Evolutionary conservation across 805 yeast genomes (phyloP).

Genomic region (Myxozyma neotropica): DNA sequence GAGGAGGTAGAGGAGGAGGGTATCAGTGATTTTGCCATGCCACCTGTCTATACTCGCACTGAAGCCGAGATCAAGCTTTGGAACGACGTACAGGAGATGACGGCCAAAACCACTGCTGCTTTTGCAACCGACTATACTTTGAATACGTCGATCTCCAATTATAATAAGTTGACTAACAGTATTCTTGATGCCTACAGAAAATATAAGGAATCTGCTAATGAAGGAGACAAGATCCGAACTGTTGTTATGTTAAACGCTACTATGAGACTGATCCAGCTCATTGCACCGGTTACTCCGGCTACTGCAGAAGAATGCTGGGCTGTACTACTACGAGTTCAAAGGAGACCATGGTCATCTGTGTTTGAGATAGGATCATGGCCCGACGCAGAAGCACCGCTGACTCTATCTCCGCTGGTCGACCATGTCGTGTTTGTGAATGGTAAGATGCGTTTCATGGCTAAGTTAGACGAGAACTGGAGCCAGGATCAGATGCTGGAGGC

Average conservation of each 20-base stretch:
- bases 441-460: slow-evolving; percentile 53
- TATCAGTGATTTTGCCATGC: slow-evolving; percentile 8
- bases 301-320: slow-evolving; percentile 84
- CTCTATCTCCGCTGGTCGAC: neutral
- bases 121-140: slow-evolving; percentile 61
- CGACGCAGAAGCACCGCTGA: slow-evolving; percentile 39
- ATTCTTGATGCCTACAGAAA: slow-evolving; percentile 47
- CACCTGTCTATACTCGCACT: slow-evolving; percentile 34
- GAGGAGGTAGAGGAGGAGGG: slow-evolving; percentile 2
- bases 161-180: slow-evolving; percentile 75
- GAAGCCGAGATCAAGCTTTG: slow-evolving; percentile 58
- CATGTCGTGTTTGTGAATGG: slow-evolving; percentile 74
- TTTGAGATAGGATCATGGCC: slow-evolving; percentile 69
- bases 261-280: slow-evolving; percentile 58
- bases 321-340: slow-evolving; percentile 39
- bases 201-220: neutral
- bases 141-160: slow-evolving; percentile 86
- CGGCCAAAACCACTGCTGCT: slow-evolving; percentile 59
- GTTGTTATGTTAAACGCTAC: slow-evolving; percentile 48
- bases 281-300: slow-evolving; percentile 82
- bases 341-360: slow-evolving; percentile 51
- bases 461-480: slow-evolving; percentile 26
- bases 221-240: slow-evolving; percentile 6
- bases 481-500: slow-evolving; percentile 46
- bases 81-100: slow-evolving; percentile 55